These are phyloP conservation scores for Zygoascus ofunaensis DNA, from an alignment of 805 yeast species.

Conservation along the genomic window DNA sequence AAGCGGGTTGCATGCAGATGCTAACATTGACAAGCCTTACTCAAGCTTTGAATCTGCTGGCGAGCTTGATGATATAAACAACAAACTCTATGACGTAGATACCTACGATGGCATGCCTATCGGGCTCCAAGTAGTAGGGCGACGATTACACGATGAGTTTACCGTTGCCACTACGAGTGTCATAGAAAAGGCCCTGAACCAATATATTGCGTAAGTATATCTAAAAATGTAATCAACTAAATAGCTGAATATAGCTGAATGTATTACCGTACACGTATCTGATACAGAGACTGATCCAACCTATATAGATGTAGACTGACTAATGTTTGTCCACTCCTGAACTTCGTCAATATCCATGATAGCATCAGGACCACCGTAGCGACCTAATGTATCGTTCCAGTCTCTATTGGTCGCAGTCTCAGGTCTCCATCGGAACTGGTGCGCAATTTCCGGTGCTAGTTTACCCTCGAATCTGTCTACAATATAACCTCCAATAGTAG, in stretches of 20 bases:
- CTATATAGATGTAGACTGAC: too few relatives aligned
- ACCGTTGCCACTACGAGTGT: too few relatives aligned
- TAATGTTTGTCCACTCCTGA: not conserved
- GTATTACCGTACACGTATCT: too few relatives aligned
- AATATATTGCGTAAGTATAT: too few relatives aligned
- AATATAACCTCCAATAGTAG: slow-evolving; percentile 29
- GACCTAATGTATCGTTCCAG: not conserved
- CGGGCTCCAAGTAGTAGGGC: slow-evolving; percentile 46
- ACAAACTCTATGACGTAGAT: slow-evolving; percentile 25
- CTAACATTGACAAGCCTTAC: not conserved
- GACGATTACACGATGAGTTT: slow-evolving; percentile 53
- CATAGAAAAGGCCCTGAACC: not conserved
- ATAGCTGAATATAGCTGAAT: too few relatives aligned
- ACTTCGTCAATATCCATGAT: slow-evolving; percentile 1
- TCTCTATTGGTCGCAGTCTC: slow-evolving; percentile 1
- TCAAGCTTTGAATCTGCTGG: not conserved
- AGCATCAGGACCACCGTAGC: slow-evolving; percentile 1
- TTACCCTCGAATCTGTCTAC: slow-evolving; percentile 3
- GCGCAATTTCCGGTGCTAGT: not conserved
- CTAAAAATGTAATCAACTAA: too few relatives aligned
- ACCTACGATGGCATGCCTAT: slow-evolving; percentile 45
- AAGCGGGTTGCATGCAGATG: slow-evolving; percentile 5
- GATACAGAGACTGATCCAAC: too few relatives aligned
- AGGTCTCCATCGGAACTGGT: not conserved
- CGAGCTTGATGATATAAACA: not conserved